Percentiles rank a stretch among this genome's conserved stretches.
Conservation (phyloP, 2,329 filamentous ascomycete genomes). For the Penicillium sp. region DNA sequence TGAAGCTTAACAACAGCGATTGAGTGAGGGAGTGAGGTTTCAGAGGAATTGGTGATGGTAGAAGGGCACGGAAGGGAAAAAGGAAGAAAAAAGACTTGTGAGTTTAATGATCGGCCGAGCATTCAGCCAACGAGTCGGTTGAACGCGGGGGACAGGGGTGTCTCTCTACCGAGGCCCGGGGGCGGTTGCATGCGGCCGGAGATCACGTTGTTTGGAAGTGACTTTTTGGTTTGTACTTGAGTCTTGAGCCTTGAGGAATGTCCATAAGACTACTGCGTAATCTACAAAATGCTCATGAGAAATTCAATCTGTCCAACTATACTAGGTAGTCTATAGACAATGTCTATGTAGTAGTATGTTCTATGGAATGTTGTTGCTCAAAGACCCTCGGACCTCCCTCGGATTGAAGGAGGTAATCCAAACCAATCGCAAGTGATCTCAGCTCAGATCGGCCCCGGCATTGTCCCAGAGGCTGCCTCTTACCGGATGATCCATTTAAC, state of each 20-base stretch:
- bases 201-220: too few species aligned
- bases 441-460: background rate
- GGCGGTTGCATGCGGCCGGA: conserved; percentile 27
- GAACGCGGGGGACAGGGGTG: conserved; percentile 20
- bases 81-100: background rate
- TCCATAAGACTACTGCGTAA: too few species aligned
- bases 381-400: background rate
- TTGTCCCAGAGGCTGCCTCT: too few species aligned
- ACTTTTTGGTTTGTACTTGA: too few species aligned
- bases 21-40: background rate
- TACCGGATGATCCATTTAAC: conserved; percentile 1
- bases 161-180: conserved; percentile 22
- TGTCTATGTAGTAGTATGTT: background rate
- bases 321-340: too few species aligned
- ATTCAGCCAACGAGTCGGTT: conserved; percentile 16
- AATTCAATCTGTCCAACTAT: too few species aligned
- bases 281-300: too few species aligned
- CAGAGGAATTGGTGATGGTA: conserved; percentile 1
- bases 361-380: background rate
- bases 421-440: background rate
- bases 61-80: background rate
- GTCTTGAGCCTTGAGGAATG: too few species aligned
- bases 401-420: background rate
- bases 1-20: conserved; percentile 4
- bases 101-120: conserved; percentile 13